phyloP scores from a whole-genome alignment of 1,139 yeast species.

The Kodamaea arcana region DNA sequence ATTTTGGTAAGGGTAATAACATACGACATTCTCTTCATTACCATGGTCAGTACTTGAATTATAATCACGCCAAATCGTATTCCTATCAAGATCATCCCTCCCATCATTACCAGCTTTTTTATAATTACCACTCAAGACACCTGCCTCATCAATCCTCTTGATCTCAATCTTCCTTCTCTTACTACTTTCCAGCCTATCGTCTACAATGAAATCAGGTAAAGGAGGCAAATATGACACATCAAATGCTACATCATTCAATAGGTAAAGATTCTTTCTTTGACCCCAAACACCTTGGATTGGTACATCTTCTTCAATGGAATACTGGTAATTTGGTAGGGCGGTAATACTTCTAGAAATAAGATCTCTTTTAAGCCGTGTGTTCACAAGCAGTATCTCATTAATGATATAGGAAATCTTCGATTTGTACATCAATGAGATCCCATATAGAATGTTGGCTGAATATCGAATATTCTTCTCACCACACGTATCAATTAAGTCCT shows the following conservation, averaged over 20 bases:
- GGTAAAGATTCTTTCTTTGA: neutral
- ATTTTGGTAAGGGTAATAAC: neutral
- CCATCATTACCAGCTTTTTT: too few relatives aligned
- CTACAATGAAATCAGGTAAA: conserved; percentile 6
- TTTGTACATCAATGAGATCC: conserved; percentile 52
- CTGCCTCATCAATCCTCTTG: conserved; percentile 8
- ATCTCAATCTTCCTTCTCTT: conserved; percentile 17
- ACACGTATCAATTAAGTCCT: conserved; percentile 23
- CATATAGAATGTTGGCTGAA: conserved; percentile 51
- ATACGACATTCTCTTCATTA: too few relatives aligned
- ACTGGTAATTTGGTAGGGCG: neutral
- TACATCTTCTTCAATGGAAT: neutral
- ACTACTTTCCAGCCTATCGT: conserved; percentile 4
- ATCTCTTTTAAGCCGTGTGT: conserved; percentile 23
- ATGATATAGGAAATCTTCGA: conserved; percentile 46
- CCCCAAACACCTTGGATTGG: neutral
- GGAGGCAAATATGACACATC: conserved; percentile 30
- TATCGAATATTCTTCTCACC: conserved; percentile 37
- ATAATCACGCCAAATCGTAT: neutral
- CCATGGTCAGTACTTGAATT: neutral
- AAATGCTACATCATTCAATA: conserved; percentile 39
- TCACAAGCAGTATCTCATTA: conserved; percentile 27
- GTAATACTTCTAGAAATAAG: neutral
- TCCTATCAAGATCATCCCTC: too few relatives aligned
- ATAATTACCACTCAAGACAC: conserved; percentile 2